A percentile compares a stretch with the other conserved stretches of the same genome.
Conservation (phyloP, 164 flowering plant genomes). For the Chloranthus sessilifolius region DNA sequence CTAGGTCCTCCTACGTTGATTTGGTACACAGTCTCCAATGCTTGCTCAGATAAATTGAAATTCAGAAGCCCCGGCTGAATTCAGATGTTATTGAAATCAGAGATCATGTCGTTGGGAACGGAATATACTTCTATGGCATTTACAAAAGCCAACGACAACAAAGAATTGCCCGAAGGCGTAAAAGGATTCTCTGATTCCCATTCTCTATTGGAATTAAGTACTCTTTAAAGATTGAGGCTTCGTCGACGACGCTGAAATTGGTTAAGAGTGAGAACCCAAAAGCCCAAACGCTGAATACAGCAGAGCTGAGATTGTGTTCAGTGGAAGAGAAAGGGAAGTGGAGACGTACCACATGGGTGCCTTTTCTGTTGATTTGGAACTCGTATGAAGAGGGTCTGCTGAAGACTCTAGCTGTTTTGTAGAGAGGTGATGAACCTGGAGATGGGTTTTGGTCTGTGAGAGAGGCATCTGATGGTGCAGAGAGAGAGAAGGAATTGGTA, state of each 20-base stretch:
- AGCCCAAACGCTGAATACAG: constrained; percentile 10
- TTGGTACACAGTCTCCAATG: constrained; percentile 56
- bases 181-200: constrained; percentile 34
- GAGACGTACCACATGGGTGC: constrained; percentile 7
- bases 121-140: constrained; percentile 82
- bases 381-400: constrained; percentile 2
- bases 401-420: constrained; percentile 10
- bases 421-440: constrained; percentile 1
- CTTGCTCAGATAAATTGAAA: constrained; percentile 32
- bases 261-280: constrained; percentile 7
- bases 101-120: constrained; percentile 50
- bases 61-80: constrained; percentile 21
- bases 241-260: constrained; percentile 6
- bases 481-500: background rate
- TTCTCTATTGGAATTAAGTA: constrained; percentile 3
- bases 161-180: constrained; percentile 30
- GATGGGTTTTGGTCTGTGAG: background rate
- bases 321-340: constrained; percentile 7
- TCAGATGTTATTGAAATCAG: constrained; percentile 32
- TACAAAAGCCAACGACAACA: constrained; percentile 56
- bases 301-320: background rate
- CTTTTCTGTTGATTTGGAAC: constrained; percentile 4
- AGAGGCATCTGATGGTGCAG: background rate
- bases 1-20: constrained; percentile 81
- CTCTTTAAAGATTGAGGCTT: constrained; percentile 6